Percentiles rank a stretch among this genome's conserved stretches.
Evolutionary conservation across 208 protist genomes (phyloP).

Genomic region (Leishmania amazonensis): DNA sequence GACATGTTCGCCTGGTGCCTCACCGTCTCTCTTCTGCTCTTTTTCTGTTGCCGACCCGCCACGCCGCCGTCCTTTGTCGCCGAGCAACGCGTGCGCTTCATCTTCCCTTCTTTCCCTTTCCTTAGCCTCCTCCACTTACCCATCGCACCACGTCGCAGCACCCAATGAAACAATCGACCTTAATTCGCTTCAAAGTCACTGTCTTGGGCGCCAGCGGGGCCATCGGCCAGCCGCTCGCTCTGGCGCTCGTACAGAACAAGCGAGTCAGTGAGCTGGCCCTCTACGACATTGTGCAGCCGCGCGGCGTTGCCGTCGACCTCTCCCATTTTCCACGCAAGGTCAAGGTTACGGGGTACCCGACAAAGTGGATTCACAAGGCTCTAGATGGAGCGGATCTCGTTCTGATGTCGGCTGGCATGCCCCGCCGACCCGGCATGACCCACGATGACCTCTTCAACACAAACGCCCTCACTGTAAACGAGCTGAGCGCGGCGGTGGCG

Average conservation of each 20-base stretch:
- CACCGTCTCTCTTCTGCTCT: neutral
- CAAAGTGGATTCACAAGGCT: slow-evolving; percentile 65
- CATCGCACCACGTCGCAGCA: neutral
- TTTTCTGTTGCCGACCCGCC: neutral
- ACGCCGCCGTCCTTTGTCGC: neutral
- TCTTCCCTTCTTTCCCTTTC: neutral
- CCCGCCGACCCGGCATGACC: slow-evolving; percentile 96
- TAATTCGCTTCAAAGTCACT: slow-evolving; percentile 53
- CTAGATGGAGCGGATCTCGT: slow-evolving; percentile 89
- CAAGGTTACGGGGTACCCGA: slow-evolving; percentile 71
- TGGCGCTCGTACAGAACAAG: slow-evolving; percentile 90
- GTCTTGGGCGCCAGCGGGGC: slow-evolving; percentile 95
- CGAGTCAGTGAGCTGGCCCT: slow-evolving; percentile 80
- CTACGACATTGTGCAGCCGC: slow-evolving; percentile 80
- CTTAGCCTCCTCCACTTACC: neutral
- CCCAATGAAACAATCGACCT: neutral
- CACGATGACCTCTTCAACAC: slow-evolving; percentile 96
- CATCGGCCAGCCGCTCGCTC: slow-evolving; percentile 95
- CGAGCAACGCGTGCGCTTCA: neutral
- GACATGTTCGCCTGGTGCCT: neutral
- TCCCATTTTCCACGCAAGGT: slow-evolving; percentile 85
- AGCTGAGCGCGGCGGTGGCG: slow-evolving; percentile 75
- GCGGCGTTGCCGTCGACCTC: slow-evolving; percentile 87
- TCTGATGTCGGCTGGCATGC: slow-evolving; percentile 94
- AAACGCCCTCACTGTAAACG: slow-evolving; percentile 87